Base-by-base conservation (phyloP, 2,329 filamentous ascomycete genomes). In the Fusarium dlaminii region DNA sequence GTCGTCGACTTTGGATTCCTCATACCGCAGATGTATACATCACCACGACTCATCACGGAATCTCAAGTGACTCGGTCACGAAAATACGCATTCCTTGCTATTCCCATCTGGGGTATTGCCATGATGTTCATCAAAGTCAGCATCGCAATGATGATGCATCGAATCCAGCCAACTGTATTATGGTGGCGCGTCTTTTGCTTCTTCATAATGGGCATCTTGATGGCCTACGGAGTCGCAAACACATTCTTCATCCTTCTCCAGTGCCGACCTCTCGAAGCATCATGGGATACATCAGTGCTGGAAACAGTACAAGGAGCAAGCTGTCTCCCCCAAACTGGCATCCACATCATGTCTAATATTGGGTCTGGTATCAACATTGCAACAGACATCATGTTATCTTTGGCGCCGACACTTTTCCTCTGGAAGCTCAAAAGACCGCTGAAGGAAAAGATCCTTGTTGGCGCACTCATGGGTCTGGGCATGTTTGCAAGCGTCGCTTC, bases 111-210 rank as follows among this genome's bases (percentile, higher is more conserved):
- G 68, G 68, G 68, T 0, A 66, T 70, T 18, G 60, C 66, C 1
- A 70, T 70, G 66, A 70, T 66, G 54, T 70, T 70, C 29, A 70
- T 70, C 24, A 66, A 70, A 34, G 20, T 59, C 22, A 66, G 60
- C 54, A 70, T 70, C 10, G 66, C 66, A 17, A 70, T 70, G 68
- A 70, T 61, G 68, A 70, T 70, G 60, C 48, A 49, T 8, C 34
- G 66, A 8, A 70, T 70, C 2, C 68, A 70, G 27, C 60, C 68
- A 1, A 66, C 58, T 0, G 43, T 70, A 1, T 6, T 70, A 12
- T 70, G 49, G 66, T 45, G 66, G 66, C 27, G 48, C 4, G 6
- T 68, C 37, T 68, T 68, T 9, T 68, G 66, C 17, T 68, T 40
- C n/a, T 36, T 63, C 8, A 49, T 68, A 14, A 68, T 68, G 30